Conservation (phyloP, 2,329 filamentous ascomycete species). For the Zelopaecilomyces penicillatus region DNA sequence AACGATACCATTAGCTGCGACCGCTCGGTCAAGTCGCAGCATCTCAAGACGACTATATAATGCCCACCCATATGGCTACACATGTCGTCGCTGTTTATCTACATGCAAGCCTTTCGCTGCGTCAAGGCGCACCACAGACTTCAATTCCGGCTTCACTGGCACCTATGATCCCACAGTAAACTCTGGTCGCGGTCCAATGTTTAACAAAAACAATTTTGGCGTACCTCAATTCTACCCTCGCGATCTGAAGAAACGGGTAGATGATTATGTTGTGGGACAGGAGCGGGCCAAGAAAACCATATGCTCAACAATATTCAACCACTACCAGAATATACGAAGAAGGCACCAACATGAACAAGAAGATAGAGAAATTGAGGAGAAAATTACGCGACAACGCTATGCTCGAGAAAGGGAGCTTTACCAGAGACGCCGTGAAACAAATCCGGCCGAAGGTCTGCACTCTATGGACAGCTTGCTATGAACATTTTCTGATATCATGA, state of each 20-base stretch:
- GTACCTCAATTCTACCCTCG: constrained; percentile 57
- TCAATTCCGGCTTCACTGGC: constrained; percentile 50
- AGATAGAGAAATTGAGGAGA: constrained; percentile 49
- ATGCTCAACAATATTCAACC: constrained; percentile 89
- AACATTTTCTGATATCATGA: background rate
- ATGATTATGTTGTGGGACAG: constrained; percentile 94
- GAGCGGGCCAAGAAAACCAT: constrained; percentile 91
- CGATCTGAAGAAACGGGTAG: constrained; percentile 78
- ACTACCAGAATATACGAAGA: constrained; percentile 81
- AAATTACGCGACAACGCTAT: constrained; percentile 61
- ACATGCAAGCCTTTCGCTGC: constrained; percentile 15
- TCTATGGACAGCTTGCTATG: background rate
- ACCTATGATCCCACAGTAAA: constrained; percentile 50
- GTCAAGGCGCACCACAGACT: constrained; percentile 37
- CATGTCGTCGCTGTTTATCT: constrained; percentile 16
- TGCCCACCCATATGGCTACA: no score
- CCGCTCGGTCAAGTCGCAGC: no score
- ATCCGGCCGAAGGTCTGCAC: constrained; percentile 69
- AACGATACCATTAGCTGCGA: no score
- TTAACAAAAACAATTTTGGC: constrained; percentile 47
- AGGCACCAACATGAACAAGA: constrained; percentile 69
- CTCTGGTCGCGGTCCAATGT: constrained; percentile 50
- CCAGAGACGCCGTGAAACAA: constrained; percentile 48
- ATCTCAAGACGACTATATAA: no score
- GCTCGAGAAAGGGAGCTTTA: constrained; percentile 56